Evolutionary conservation across 2,329 filamentous ascomycete species (phyloP).

Genomic region (Alternaria sp.): DNA sequence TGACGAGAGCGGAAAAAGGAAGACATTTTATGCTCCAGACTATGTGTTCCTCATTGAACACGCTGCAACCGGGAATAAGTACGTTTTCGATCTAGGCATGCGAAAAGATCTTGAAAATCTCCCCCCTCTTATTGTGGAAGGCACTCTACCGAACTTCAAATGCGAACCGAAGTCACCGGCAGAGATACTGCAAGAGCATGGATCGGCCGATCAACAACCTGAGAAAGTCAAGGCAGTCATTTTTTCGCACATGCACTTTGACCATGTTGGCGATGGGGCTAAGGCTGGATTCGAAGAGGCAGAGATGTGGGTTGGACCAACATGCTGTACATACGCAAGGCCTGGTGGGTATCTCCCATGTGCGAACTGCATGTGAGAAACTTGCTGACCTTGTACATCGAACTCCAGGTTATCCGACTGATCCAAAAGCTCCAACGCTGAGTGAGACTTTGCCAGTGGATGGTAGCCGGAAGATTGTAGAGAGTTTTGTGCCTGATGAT

Average conservation of each 20-base stretch:
- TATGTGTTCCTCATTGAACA: constrained; percentile 46
- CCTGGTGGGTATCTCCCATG: constrained; percentile 17
- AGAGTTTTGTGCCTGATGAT: constrained; percentile 42
- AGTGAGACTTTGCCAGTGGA: constrained; percentile 53
- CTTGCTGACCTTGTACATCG: neutral
- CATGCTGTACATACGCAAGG: constrained; percentile 41
- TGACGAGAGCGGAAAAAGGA: constrained; percentile 44
- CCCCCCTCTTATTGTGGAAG: constrained; percentile 53
- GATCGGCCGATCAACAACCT: constrained; percentile 40
- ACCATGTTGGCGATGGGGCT: constrained; percentile 52
- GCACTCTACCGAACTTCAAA: constrained; percentile 52
- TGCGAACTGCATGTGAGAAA: neutral
- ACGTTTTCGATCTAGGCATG: constrained; percentile 65
- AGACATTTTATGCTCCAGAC: constrained; percentile 38
- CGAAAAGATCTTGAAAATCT: constrained; percentile 54
- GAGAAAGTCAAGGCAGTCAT: constrained; percentile 53
- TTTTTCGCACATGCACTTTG: constrained; percentile 52
- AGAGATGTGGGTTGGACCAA: constrained; percentile 53
- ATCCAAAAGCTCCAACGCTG: constrained; percentile 41
- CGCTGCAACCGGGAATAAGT: constrained; percentile 43
- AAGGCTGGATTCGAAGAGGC: constrained; percentile 47
- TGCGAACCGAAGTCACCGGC: constrained; percentile 42
- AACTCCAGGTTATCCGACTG: constrained; percentile 30
- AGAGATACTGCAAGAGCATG: constrained; percentile 38
- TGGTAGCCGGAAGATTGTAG: constrained; percentile 55